Conservation (phyloP, 176 grass and related monocot genomes). For the Zoysia japonica region DNA sequence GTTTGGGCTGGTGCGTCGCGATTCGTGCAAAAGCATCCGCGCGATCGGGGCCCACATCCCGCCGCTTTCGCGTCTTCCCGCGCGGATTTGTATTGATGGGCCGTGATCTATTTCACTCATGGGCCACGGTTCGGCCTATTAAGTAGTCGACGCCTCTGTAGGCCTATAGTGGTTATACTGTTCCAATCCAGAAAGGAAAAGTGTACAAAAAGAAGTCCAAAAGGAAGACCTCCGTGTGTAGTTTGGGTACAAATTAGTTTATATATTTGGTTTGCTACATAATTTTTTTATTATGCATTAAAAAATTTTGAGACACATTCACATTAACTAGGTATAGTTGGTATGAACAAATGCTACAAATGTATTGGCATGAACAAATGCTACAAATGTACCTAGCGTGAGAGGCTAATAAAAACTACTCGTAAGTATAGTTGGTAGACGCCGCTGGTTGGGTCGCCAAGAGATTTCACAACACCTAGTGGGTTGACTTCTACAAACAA, state of each 20-base stretch:
- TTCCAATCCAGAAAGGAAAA: not conserved
- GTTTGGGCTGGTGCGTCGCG: conserved; percentile 7
- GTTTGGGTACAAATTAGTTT: not conserved
- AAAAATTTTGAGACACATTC: not conserved
- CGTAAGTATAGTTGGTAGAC: too few relatives aligned
- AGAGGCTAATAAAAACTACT: too few relatives aligned
- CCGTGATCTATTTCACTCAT: not conserved
- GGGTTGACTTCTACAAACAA: too few relatives aligned
- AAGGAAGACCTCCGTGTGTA: not conserved
- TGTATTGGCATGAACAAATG: too few relatives aligned
- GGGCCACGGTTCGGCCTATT: conserved; percentile 3
- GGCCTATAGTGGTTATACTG: not conserved
- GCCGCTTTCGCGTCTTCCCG: conserved; percentile 34
- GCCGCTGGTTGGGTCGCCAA: too few relatives aligned
- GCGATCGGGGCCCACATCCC: not conserved
- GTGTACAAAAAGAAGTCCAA: not conserved
- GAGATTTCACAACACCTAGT: too few relatives aligned
- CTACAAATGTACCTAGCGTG: too few relatives aligned
- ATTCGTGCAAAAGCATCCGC: conserved; percentile 31
- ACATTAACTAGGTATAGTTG: not conserved
- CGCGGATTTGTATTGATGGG: conserved; percentile 54
- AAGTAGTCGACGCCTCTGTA: not conserved
- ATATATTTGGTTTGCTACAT: not conserved
- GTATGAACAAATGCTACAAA: too few relatives aligned
- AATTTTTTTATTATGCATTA: not conserved